Evolutionary conservation across 164 flowering plant species (phyloP).

Genomic region (Annona cherimola): DNA sequence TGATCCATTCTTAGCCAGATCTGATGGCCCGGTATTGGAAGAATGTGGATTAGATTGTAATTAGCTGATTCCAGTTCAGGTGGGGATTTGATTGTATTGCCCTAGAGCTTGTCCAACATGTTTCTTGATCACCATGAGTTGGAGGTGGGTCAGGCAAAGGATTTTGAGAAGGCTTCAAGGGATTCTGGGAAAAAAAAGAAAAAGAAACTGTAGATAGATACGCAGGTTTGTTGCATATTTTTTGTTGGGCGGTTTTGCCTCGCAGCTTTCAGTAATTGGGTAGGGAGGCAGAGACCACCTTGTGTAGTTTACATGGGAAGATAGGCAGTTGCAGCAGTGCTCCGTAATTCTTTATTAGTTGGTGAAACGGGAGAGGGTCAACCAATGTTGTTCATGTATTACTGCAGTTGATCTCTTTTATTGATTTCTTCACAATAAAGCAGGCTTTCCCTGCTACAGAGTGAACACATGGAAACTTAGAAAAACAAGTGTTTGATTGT

Average conservation of each 20-base stretch:
- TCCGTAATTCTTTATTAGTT: constrained; percentile 40
- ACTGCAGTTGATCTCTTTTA: constrained; percentile 21
- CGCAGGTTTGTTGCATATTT: constrained; percentile 21
- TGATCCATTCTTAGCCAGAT: constrained; percentile 52
- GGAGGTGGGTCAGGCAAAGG: constrained; percentile 3
- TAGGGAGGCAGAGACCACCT: constrained; percentile 9
- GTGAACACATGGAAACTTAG: neutral
- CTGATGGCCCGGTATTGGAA: constrained; percentile 42
- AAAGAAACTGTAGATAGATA: constrained; percentile 27
- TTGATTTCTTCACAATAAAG: constrained; percentile 26
- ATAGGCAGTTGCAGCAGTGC: constrained; percentile 18
- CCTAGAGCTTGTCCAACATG: constrained; percentile 2
- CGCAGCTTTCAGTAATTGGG: constrained; percentile 10
- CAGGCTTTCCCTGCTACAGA: constrained; percentile 14
- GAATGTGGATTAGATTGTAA: constrained; percentile 58
- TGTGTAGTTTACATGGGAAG: constrained; percentile 21
- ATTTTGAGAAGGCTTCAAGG: constrained; percentile 15
- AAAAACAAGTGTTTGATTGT: constrained; percentile 1
- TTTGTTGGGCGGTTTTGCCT: constrained; percentile 2
- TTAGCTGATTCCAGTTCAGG: constrained; percentile 15
- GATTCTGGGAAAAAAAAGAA: constrained; percentile 3
- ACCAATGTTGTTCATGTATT: constrained; percentile 24
- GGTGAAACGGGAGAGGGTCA: constrained; percentile 18
- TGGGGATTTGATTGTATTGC: neutral
- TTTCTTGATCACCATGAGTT: neutral